Base-by-base conservation (phyloP, 352 stramenopile species). In the Globisporangium heterothallicum region DNA sequence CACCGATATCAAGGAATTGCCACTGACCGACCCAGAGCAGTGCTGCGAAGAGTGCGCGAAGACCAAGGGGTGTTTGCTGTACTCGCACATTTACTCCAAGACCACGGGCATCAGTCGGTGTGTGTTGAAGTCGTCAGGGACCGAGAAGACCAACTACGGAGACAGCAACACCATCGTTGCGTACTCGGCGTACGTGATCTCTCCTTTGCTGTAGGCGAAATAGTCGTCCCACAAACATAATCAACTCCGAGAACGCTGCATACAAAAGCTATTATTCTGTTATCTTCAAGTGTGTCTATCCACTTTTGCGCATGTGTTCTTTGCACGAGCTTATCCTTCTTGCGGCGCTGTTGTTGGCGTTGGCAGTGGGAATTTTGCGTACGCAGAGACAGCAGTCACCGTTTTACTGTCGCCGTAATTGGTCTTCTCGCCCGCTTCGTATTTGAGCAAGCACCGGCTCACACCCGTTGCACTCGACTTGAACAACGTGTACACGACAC, bases 91-190 rank as follows among this genome's bases (percentile, higher is more conserved):
- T 19, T 43, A 49, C 40, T 34, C 30, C 30, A 36, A 22, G 14
- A 34, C 14, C 26, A 42, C 40, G 2, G 22, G 29, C 6, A 42
- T 49, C 13, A 42, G 29, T 18, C 50, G 50, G 19, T 57, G 50
- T 12, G 22, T 49, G 27, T 25, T 57, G 27, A 57, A 44, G 14
- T 57, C n/a, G 30, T 36, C 16, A 13, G 30, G 46, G 0, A 58
- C 56, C 14, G 63, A 71, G 42, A 71, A 71, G 42, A 71, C 63
- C 16, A 71, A 68, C 51, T 71, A 71, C 48, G 63, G 49, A 3
- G 63, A 71, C 51, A 71, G 63, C 16, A 8, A 21, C 4, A 29
- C 44, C 2, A 32, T 51, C 25, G 36, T 24, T 2, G 44, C 44
- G 29, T 51, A 42, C 44, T 51, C 44, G n/a, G 44, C 26, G 8